Evolutionary conservation across 2,329 filamentous ascomycete genomes (phyloP), one percentile per base, ranked within the genome.

Genomic region (Tolypocladium cylindrosporum): DNA sequence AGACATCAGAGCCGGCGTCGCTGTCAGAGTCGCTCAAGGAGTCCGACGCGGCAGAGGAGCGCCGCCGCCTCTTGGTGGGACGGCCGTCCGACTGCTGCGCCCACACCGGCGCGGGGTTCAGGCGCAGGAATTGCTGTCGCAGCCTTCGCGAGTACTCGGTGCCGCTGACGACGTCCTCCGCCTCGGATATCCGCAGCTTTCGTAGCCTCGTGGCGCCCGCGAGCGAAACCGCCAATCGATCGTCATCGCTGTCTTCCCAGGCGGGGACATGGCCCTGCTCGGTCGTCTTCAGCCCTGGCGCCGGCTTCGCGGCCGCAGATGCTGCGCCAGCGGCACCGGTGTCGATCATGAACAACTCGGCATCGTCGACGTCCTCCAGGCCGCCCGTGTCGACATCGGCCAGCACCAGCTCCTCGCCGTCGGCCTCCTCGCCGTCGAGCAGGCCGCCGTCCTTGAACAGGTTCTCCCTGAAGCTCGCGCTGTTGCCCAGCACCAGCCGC

Each of bases 241-340:
- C 94, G 68, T 99, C 94, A 66, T 99, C 94, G 72, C 92, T 97
- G 70, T 99, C 94, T 64, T 92, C 86, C 94, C 94, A 99, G 1
- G 85, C 89, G 3, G 87, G 80, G 24, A 77, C 76, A 48, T 80
- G 76, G 53, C 62, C 66, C 19, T 67, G 62, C 16, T 63, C 58
- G 14, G 57, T 54, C 24, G 65, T 62, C 7, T 59, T 65, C 36
- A 61, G 60, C 31, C 66, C 60, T 24, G 66, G 63, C 48, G 62
- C 40, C 21, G 67, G 55, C 41, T 72, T 69, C 7, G 68, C 57
- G 11, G 65, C 56, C 13, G 71, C 65, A 36, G 74, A 67, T 24
- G 66, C 70, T n/a, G 66, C 64, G 27, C 74, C 72, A 1, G 75
- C 74, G 31, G 79, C 76, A 45, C 83, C 85, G 1, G 87, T 82